Evolutionary conservation across 257 asterid genomes (phyloP).

Genomic region (Jacaranda copaia): DNA sequence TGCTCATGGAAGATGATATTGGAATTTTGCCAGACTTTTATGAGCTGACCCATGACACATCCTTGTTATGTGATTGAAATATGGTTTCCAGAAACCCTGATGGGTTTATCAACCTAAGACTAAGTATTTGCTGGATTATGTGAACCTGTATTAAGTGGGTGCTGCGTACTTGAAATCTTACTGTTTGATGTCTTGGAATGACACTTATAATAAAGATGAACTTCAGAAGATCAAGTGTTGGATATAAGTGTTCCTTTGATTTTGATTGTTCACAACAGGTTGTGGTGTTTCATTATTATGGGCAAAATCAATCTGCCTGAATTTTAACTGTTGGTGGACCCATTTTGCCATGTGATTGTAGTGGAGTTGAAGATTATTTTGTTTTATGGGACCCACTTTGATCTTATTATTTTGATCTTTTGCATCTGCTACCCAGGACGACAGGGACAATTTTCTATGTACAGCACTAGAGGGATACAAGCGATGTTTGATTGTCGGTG

Average conservation of each 20-base stretch:
- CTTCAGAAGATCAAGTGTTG: slow-evolving; percentile 1
- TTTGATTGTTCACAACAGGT: slow-evolving; percentile 20
- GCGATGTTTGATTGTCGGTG: slow-evolving; percentile 88
- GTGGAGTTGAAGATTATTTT: slow-evolving; percentile 37
- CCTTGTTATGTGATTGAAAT: slow-evolving; percentile 23
- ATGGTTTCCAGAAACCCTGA: slow-evolving; percentile 23
- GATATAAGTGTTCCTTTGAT: slow-evolving; percentile 10
- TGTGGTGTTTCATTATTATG: slow-evolving; percentile 3
- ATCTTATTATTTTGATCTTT: slow-evolving; percentile 30
- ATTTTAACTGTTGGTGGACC: not conserved
- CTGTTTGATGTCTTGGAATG: not conserved
- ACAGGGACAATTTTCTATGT: slow-evolving; percentile 79
- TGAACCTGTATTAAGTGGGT: slow-evolving; percentile 22
- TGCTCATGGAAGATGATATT: slow-evolving; percentile 26
- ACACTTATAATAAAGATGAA: not conserved
- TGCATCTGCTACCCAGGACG: slow-evolving; percentile 71
- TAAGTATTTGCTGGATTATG: slow-evolving; percentile 4
- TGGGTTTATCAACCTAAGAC: slow-evolving; percentile 24
- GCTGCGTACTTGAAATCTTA: slow-evolving; percentile 12
- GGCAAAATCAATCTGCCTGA: slow-evolving; percentile 13
- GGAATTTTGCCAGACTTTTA: slow-evolving; percentile 25
- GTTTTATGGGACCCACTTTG: not conserved
- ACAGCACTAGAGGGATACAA: slow-evolving; percentile 90
- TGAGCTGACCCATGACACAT: slow-evolving; percentile 18
- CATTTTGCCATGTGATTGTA: slow-evolving; percentile 10